Evolutionary conservation across 2,329 filamentous ascomycete genomes (phyloP).

Genomic region (Dothistroma septosporum): DNA sequence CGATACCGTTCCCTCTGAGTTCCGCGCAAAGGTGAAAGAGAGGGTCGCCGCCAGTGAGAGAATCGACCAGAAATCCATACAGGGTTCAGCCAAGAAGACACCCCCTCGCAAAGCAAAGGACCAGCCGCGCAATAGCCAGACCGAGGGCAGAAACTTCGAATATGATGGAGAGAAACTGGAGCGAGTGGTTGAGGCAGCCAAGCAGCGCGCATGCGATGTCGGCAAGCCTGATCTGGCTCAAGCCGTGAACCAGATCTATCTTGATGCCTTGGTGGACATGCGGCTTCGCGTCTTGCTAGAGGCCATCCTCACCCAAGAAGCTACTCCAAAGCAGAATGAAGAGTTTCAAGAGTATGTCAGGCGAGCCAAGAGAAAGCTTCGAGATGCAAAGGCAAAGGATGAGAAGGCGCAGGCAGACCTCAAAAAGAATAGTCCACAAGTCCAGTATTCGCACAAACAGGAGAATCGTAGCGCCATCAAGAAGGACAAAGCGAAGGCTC

Average conservation of each 20-base stretch:
- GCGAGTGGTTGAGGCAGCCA: slow-evolving; percentile 38
- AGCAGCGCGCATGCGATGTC: slow-evolving; percentile 35
- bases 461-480: not conserved
- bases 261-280: slow-evolving; percentile 36
- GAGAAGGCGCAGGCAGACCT: not conserved
- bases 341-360: slow-evolving; percentile 41
- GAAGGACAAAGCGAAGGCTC: not conserved
- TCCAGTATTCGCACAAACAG: not conserved
- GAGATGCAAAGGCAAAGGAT: not conserved
- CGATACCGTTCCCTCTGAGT: slow-evolving; percentile 10
- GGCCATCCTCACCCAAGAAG: slow-evolving; percentile 38
- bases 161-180: slow-evolving; percentile 18
- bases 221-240: slow-evolving; percentile 32
- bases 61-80: not conserved
- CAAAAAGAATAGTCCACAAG: not conserved
- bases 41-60: slow-evolving; percentile 3
- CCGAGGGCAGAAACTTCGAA: slow-evolving; percentile 3
- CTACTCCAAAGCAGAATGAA: slow-evolving; percentile 36
- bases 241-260: slow-evolving; percentile 40
- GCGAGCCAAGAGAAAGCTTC: slow-evolving; percentile 37
- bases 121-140: not conserved
- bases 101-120: not conserved
- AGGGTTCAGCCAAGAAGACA: not conserved
- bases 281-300: slow-evolving; percentile 39
- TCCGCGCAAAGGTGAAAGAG: slow-evolving; percentile 2